Conservation (phyloP, 805 yeast genomes). For the Debaryomyces tyrocola region DNA sequence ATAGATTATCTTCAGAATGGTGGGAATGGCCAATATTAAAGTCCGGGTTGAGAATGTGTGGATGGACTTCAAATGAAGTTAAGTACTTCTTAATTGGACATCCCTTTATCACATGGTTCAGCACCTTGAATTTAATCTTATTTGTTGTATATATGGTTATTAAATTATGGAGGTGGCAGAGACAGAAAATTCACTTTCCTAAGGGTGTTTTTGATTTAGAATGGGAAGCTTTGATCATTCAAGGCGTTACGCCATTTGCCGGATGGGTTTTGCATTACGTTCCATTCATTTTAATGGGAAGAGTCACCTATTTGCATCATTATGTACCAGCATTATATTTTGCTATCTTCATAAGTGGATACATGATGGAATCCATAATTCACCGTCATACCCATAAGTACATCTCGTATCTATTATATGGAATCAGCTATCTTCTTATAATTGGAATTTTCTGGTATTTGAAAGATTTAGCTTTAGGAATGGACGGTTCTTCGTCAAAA, state of each 20-base stretch:
- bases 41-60: constrained; percentile 73
- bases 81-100: constrained; percentile 74
- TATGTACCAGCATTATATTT: constrained; percentile 46
- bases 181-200: constrained; percentile 24
- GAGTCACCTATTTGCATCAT: constrained; percentile 46
- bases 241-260: constrained; percentile 35
- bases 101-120: constrained; percentile 71
- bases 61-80: constrained; percentile 60
- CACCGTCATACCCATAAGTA: constrained; percentile 13
- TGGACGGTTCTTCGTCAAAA: constrained; percentile 44
- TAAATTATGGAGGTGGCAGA: constrained; percentile 27
- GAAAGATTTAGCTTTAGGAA: constrained; percentile 77
- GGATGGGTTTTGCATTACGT: constrained; percentile 43
- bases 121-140: constrained; percentile 25
- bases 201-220: constrained; percentile 19
- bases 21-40: constrained; percentile 91
- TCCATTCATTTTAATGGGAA: constrained; percentile 43
- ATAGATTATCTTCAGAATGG: constrained; percentile 67
- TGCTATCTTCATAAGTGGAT: constrained; percentile 74
- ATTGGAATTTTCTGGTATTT: constrained; percentile 59
- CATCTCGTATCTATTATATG: constrained; percentile 34
- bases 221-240: constrained; percentile 29
- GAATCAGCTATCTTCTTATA: constrained; percentile 47
- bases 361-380: constrained; percentile 47
- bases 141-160: constrained; percentile 20